Base-by-base conservation (phyloP, 177 flowering plant species). In the Telopea speciosissima region DNA sequence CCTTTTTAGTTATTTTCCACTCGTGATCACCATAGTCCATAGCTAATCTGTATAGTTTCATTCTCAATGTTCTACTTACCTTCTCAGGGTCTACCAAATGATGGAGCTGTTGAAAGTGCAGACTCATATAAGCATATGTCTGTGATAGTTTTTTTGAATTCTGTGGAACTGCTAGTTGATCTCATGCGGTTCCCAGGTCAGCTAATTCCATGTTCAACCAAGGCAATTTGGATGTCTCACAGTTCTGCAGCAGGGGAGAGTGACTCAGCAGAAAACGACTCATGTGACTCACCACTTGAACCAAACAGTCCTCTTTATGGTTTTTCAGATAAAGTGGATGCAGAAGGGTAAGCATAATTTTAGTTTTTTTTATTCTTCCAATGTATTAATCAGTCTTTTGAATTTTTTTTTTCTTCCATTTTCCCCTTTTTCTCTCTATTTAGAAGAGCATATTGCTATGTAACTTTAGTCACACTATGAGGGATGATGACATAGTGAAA, bases 191-290 rank as follows among this genome's bases (percentile, higher is more conserved):
- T 88, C 78, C 98, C 99, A 49, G 99, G 99, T 63, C 95, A 90
- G 72, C 81, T 96, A 73, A 83, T 93, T 64, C 97, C 98, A 8
- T 83, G 82, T 62, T 87, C 99, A 75, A 85, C 89, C 45, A 93
- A 85, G 78, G 95, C 97, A 59, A 85, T 96, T 64, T 83, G 83
- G 71, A 84, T 87, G 89, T 87, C 93, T 68, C 99, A 93, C 79
- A 78, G 89, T 69, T 85, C 98, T 82, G 93, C 89, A 24, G 90
- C 88, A 42, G 98, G 98, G 76, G 99, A 95, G 77, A 93, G 99
- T 83, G 99, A 95, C 76, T 95, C 99, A 77, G 98, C 99, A 17
- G 99, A 96, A 81, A 93, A 96, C 83, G 99, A 96, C 75, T 96
- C 99, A 7, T 96, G 98, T 78, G 98, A 96, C 80, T 96, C 99